Evolutionary conservation across 2,329 filamentous ascomycete genomes (phyloP), one percentile per base, ranked within the genome.

Genomic region (Dissoconium aciculare): DNA sequence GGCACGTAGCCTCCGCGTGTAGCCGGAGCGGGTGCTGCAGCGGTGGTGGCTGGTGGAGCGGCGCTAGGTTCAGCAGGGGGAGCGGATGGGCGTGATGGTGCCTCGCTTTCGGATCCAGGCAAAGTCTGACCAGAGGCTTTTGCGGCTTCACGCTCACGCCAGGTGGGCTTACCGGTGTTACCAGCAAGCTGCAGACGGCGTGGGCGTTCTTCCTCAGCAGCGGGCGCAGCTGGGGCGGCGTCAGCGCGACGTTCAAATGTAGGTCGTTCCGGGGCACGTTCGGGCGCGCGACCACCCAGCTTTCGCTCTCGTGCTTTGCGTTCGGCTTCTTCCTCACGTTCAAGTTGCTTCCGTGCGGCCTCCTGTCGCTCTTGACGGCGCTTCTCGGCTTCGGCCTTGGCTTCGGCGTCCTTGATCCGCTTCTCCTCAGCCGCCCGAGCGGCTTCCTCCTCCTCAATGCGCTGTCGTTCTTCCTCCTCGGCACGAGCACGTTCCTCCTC

Each of bases 381-480:
- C 44, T 60, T 62, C 36, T 62, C 61, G 26, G 72, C 71, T 28
- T 63, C 61, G 43, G 75, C 73, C 50, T 75, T 73, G 39, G 72
- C 62, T 55, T 67, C 70, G 46, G 70, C 74, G 37, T 39, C 37
- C 28, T 43, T 34, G 12, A 37, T 38, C 50, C 76, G 73, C 58
- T 74, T 78, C 59, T 83, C 80, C 55, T 91, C 85, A 30, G 89
- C 84, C 29, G 71, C 74, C 40, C 67, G 67, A 40, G 72, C 71
- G 57, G 77, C 82, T 59, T 93, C 85, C 55, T 92, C 80, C 56
- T 83, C 87, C 59, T 95, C 89, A 34, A 65, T 71, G 31, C 69
- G 71, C 38, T 71, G 68, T 43, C 78, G 75, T 66, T 94, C 87
- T 56, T 91, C 83, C 47, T 89, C 83, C 57, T 95, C 89, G 36